phyloP scores from a whole-genome alignment of 768 basidiomycete species.

The Phylloporus sp. region DNA sequence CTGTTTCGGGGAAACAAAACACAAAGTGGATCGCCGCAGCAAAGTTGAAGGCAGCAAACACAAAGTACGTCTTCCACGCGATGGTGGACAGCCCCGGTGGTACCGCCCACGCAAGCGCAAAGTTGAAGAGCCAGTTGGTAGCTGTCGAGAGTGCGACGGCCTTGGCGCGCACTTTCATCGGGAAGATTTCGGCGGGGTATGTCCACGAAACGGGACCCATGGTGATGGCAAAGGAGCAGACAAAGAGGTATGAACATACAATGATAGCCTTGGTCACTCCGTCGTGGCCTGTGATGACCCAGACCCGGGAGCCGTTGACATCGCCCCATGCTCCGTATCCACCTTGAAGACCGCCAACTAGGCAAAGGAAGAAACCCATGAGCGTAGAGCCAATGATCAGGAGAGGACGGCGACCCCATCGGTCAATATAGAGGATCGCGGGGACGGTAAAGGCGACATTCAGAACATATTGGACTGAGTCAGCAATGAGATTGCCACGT shows the following conservation, averaged over 20 bases:
- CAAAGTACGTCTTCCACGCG: conserved; percentile 74
- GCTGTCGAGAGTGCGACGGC: conserved; percentile 43
- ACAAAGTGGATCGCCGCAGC: conserved; percentile 66
- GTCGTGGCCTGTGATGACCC: conserved; percentile 58
- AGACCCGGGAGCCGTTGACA: conserved; percentile 41
- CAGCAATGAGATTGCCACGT: conserved; percentile 70
- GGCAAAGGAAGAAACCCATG: conserved; percentile 76
- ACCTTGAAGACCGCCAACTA: conserved; percentile 74
- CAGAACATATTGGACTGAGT: conserved; percentile 57
- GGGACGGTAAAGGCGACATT: conserved; percentile 42
- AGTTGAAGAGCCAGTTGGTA: conserved; percentile 67
- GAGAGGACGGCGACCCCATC: conserved; percentile 78
- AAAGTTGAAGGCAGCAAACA: conserved; percentile 76
- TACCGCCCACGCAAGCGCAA: conserved; percentile 70
- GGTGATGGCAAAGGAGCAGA: conserved; percentile 69
- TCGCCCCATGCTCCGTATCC: conserved; percentile 60
- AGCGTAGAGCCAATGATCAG: conserved; percentile 58
- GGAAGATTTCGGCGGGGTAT: conserved; percentile 71
- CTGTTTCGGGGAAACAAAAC: conserved; percentile 81
- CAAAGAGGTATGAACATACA: conserved; percentile 73
- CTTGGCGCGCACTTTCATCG: conserved; percentile 64
- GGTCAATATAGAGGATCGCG: conserved; percentile 63
- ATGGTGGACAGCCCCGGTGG: conserved; percentile 66
- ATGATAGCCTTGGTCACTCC: conserved; percentile 66
- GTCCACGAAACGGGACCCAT: conserved; percentile 78